Conservation (phyloP, 78 protist genomes). For the Monosiga brevicollis region DNA sequence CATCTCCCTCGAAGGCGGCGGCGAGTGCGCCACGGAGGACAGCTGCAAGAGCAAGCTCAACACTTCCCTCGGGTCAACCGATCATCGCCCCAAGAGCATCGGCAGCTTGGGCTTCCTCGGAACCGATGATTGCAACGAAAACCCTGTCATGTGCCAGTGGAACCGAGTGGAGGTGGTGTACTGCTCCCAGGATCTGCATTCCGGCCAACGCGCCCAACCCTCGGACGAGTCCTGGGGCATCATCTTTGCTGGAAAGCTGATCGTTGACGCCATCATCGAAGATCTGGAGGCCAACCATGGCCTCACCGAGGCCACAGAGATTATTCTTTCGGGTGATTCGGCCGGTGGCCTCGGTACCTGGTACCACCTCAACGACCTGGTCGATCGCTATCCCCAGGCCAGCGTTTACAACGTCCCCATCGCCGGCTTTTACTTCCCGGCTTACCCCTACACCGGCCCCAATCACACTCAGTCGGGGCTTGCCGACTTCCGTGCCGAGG, state of each 20-base stretch:
- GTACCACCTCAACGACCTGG: background rate
- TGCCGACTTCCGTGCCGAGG: background rate
- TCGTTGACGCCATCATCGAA: background rate
- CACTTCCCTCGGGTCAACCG: background rate
- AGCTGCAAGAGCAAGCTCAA: background rate
- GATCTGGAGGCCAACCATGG: background rate
- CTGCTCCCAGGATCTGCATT: background rate
- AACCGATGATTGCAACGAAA: background rate
- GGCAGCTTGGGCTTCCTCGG: background rate
- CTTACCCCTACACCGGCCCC: background rate
- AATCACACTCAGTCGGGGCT: background rate
- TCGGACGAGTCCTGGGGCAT: background rate
- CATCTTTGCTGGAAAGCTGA: background rate
- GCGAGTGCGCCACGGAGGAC: background rate
- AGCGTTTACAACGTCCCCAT: background rate
- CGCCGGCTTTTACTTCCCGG: background rate
- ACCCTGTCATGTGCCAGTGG: background rate
- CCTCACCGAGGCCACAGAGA: background rate
- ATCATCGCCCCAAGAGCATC: background rate
- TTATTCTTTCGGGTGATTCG: background rate
- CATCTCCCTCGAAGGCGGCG: background rate
- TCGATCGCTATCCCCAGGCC: background rate
- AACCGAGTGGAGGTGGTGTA: background rate
- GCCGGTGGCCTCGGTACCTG: background rate
- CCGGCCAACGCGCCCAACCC: background rate